phyloP scores from a whole-genome alignment of 495 filamentous ascomycete species.

The Hypoxylon trugodes region DNA sequence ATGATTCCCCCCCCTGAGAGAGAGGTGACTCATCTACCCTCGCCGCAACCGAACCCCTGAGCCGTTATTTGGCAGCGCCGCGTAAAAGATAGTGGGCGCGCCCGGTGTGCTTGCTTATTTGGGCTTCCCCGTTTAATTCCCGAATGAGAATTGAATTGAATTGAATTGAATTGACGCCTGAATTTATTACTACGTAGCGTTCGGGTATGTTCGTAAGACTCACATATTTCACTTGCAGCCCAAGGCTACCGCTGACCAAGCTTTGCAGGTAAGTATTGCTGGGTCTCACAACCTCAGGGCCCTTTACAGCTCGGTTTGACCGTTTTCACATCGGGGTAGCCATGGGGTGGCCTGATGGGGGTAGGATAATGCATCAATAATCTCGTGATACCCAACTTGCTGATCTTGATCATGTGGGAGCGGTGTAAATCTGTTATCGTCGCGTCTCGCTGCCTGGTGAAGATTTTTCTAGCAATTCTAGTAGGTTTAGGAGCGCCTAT shows the following conservation, averaged over 20 bases:
- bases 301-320: neutral
- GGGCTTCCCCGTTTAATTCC: neutral
- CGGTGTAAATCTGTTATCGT: conserved; percentile 12
- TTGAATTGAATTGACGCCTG: neutral
- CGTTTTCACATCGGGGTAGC: conserved; percentile 7
- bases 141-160: neutral
- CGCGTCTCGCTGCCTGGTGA: neutral
- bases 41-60: neutral
- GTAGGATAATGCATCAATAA: conserved; percentile 14
- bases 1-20: too few species aligned
- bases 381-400: conserved; percentile 16
- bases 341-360: neutral
- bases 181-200: conserved; percentile 7
- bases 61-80: neutral
- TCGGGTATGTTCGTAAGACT: conserved; percentile 4
- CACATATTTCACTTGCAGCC: conserved; percentile 11
- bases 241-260: neutral
- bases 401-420: conserved; percentile 5
- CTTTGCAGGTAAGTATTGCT: conserved; percentile 4
- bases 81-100: neutral
- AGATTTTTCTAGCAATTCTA: neutral
- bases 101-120: neutral
- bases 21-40: conserved; percentile 1
- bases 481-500: conserved; percentile 16
- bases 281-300: neutral